These are phyloP conservation scores for Thermoascus crustaceus DNA, from an alignment of 2,329 filamentous ascomycete genomes.

Conservation along the genomic window DNA sequence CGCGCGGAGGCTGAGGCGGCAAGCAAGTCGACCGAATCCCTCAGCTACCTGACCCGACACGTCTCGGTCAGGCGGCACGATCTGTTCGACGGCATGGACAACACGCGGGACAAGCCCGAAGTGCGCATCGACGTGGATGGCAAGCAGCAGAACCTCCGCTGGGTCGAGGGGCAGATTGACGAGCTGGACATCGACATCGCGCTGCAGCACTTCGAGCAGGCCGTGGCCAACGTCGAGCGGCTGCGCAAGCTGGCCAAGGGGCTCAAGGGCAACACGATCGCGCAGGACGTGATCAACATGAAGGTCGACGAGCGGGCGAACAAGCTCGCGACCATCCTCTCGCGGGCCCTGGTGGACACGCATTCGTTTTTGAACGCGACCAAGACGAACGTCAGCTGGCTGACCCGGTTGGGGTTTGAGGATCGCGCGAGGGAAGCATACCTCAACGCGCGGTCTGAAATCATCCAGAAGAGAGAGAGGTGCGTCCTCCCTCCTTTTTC, in stretches of 20 bases:
- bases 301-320: conserved; percentile 81
- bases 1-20: conserved; percentile 82
- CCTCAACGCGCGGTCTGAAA: conserved; percentile 65
- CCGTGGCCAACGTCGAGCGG: conserved; percentile 76
- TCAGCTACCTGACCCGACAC: conserved; percentile 79
- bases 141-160: conserved; percentile 89
- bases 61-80: conserved; percentile 67
- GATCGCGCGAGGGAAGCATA: conserved; percentile 83
- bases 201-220: conserved; percentile 76
- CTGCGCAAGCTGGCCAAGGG: conserved; percentile 69
- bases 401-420: conserved; percentile 80
- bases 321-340: conserved; percentile 67
- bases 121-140: conserved; percentile 94
- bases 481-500: conserved; percentile 34
- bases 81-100: conserved; percentile 67
- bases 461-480: conserved; percentile 77
- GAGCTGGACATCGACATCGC: conserved; percentile 95
- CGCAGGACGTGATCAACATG: conserved; percentile 84
- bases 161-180: conserved; percentile 92
- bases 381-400: conserved; percentile 72
- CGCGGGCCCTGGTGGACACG: conserved; percentile 67
- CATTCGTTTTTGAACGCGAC: conserved; percentile 71
- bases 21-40: conserved; percentile 73
- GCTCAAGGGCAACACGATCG: conserved; percentile 76
- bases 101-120: conserved; percentile 61